phyloP scores from a whole-genome alignment of 2,329 filamentous ascomycete species.

The Gyromitra esculenta region DNA sequence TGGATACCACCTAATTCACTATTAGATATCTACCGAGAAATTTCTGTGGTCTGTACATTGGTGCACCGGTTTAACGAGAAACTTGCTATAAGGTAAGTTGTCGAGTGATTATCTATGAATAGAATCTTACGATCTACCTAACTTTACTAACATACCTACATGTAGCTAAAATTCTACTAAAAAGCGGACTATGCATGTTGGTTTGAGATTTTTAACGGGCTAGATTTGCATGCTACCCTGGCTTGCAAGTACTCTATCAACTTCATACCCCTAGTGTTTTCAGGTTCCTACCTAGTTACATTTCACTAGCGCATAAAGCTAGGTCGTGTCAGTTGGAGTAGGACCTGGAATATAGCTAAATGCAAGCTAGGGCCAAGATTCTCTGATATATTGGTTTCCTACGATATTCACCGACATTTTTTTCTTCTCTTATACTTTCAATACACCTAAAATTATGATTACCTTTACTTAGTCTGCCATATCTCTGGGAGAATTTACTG shows the following conservation, averaged over 20 bases:
- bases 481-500: neutral
- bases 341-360: too few species aligned
- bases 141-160: too few species aligned
- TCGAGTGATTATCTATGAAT: conserved; percentile 6
- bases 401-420: neutral
- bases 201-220: neutral
- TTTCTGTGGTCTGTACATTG: too few species aligned
- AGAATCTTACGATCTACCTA: neutral
- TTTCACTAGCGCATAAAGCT: neutral
- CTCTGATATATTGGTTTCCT: neutral
- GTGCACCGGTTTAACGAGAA: neutral
- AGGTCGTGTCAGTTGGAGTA: neutral
- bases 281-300: too few species aligned
- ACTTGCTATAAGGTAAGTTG: neutral
- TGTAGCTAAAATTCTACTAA: too few species aligned
- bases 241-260: too few species aligned
- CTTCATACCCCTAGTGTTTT: too few species aligned
- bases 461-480: neutral
- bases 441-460: neutral
- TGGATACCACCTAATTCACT: neutral
- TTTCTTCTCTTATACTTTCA: neutral
- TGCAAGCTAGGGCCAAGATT: neutral
- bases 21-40: too few species aligned
- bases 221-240: too few species aligned
- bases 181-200: too few species aligned